Evolutionary conservation across 2,329 filamentous ascomycete genomes (phyloP), one percentile per base, ranked within the genome.

Genomic region (Venturia aucupariae): DNA sequence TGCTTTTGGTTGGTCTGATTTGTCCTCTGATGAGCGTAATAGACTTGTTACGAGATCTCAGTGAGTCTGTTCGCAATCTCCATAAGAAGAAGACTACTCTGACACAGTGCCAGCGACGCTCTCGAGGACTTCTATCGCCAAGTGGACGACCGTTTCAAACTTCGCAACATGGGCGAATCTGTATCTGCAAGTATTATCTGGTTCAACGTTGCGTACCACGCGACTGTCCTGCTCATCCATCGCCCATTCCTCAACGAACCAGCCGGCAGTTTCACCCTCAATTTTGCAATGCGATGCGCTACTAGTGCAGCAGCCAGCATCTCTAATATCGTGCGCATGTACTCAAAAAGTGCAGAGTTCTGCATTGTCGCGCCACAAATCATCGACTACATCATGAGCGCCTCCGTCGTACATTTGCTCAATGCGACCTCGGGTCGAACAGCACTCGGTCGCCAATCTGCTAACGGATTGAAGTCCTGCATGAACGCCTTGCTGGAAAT

Each of bases 271-370:
- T 57, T 57, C 51, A 57, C 51, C 7, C 51, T 57, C 27, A 57
- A 57, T 22, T 57, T 57, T 57, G 51, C 51, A 35, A 57, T 57
- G 51, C 51, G 51, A 57, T 57, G 51, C 35, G 51, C 51, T 2
- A 57, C 51, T 24, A 57, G 51, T 35, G 51, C 51, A 22, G 51
- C 51, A 19, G 51, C 51, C 1, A 32, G 27, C 35, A 57, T 57
- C 5, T 35, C 30, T 10, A 57, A 57, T 24, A 57, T 57, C n/a
- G 51, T 57, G 3, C 51, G 51, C 15, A 10, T 35, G 30, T 19
- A 57, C 30, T 57, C 51, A 19, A 57, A 35, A n/a, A 19, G 51
- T n/a, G 19, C 27, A 32, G 51, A 57, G 30, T 57, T 57, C 51
- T 35, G 51, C 30, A n/a, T 57, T n/a, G 51, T 57, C 7, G 51